Percentiles rank a stretch among this genome's conserved stretches.
phyloP scores from a whole-genome alignment of 2,329 filamentous ascomycete genomes.

The Alternaria sp. region DNA sequence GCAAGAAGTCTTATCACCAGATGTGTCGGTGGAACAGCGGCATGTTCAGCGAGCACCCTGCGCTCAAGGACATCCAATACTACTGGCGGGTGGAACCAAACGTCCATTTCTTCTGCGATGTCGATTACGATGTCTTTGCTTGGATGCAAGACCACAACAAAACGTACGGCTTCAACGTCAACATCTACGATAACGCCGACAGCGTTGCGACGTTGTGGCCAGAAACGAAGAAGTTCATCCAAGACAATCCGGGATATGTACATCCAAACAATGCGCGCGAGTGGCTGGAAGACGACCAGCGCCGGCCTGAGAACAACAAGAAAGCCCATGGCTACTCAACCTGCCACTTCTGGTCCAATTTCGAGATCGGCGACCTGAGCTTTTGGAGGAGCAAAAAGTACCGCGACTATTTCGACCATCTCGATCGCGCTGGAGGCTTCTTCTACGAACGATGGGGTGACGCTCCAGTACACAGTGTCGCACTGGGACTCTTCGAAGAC shows the following conservation, averaged over 20 bases:
- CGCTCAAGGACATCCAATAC: conserved; percentile 80
- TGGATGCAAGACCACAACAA: conserved; percentile 99
- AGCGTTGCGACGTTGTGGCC: conserved; percentile 92
- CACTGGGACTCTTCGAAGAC: conserved; percentile 90
- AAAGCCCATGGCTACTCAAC: conserved; percentile 94
- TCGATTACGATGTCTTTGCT: conserved; percentile 97
- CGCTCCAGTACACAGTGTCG: conserved; percentile 95
- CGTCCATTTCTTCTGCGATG: conserved; percentile 98
- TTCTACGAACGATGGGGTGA: conserved; percentile 99
- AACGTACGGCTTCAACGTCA: conserved; percentile 98
- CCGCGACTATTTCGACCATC: conserved; percentile 93
- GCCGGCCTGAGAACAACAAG: conserved; percentile 78
- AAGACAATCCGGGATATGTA: conserved; percentile 80
- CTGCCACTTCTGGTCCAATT: conserved; percentile 99
- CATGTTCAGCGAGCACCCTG: conserved; percentile 96
- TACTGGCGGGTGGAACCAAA: conserved; percentile 99
- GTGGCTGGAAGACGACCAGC: conserved; percentile 81
- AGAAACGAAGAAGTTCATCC: conserved; percentile 90
- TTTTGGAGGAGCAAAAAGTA: conserved; percentile 93
- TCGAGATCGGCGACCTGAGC: conserved; percentile 90
- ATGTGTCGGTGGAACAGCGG: conserved; percentile 99
- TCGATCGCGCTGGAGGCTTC: conserved; percentile 93
- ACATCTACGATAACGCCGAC: conserved; percentile 88
- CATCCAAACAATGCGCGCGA: conserved; percentile 83
- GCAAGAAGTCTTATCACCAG: conserved; percentile 90